Percentiles rank a stretch among this genome's conserved stretches.
Conservation (phyloP, 257 asterid genomes). For the Solanum appendiculatum region DNA sequence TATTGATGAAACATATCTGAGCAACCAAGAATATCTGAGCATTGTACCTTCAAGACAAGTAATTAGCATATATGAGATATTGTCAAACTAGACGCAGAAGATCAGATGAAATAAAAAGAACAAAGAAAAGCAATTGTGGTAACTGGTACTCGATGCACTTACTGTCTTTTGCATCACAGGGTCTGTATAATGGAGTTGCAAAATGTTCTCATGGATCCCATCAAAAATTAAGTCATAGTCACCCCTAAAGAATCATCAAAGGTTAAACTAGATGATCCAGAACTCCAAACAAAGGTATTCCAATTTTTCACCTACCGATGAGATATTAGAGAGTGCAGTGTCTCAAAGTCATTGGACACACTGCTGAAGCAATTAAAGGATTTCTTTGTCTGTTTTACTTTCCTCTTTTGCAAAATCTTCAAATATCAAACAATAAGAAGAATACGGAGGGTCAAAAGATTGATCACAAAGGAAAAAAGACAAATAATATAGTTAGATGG, state of each 20-base stretch:
- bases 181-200: constrained; percentile 78
- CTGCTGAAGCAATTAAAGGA: constrained; percentile 26
- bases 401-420: constrained; percentile 83
- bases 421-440: neutral
- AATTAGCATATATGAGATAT: neutral
- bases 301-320: constrained; percentile 44
- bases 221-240: constrained; percentile 81
- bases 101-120: neutral
- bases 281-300: constrained; percentile 4
- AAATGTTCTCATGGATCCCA: constrained; percentile 83
- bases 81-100: neutral
- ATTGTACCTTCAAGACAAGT: constrained; percentile 49
- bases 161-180: constrained; percentile 93
- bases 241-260: constrained; percentile 48
- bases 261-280: constrained; percentile 8
- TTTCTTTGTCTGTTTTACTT: constrained; percentile 41
- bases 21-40: constrained; percentile 59
- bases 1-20: constrained; percentile 65
- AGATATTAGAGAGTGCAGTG: constrained; percentile 68
- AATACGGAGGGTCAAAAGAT: neutral
- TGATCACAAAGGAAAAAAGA: neutral
- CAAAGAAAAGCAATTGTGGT: neutral
- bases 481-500: neutral
- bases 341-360: constrained; percentile 50
- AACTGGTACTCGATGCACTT: constrained; percentile 20